A percentile compares a stretch with the other conserved stretches of the same genome.
Conservation (phyloP, 768 basidiomycete genomes). For the Tylopilus plumbeoviolaceoides region DNA sequence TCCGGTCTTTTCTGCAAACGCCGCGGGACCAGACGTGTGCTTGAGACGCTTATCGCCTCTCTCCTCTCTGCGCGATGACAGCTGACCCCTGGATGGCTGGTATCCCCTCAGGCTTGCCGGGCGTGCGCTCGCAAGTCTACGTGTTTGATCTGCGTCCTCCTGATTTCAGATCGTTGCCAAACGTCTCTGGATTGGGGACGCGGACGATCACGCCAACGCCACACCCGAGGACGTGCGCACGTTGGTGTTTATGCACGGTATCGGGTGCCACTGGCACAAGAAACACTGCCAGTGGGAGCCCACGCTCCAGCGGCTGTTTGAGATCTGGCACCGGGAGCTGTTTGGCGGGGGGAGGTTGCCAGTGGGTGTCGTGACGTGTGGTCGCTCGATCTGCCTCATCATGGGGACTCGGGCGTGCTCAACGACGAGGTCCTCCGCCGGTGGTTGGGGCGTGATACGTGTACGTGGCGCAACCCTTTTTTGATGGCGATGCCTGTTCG, state of each 20-base stretch:
- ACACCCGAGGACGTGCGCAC: neutral
- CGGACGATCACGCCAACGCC: neutral
- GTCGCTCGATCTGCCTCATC: slow-evolving; percentile 4
- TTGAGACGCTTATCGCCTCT: no score
- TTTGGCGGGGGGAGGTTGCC: no score
- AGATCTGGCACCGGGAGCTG: no score
- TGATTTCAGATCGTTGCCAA: slow-evolving; percentile 4
- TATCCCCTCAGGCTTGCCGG: neutral
- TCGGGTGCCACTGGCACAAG: neutral
- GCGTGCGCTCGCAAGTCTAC: neutral
- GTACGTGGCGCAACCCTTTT: neutral
- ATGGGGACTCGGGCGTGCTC: slow-evolving; percentile 5
- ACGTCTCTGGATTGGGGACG: slow-evolving; percentile 1
- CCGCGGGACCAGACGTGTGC: no score
- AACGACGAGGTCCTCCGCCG: slow-evolving; percentile 6
- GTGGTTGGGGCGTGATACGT: neutral
- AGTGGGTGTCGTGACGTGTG: slow-evolving; percentile 4
- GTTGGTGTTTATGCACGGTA: slow-evolving; percentile 1
- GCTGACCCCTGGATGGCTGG: no score
- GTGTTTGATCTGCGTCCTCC: slow-evolving; percentile 3
- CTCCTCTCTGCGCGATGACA: no score
- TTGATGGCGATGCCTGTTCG: neutral
- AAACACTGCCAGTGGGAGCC: no score
- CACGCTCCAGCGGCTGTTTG: no score
- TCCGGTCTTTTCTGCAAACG: no score